phyloP scores from a whole-genome alignment of 2,329 filamentous ascomycete genomes.

The Mollisiaceae sp. region DNA sequence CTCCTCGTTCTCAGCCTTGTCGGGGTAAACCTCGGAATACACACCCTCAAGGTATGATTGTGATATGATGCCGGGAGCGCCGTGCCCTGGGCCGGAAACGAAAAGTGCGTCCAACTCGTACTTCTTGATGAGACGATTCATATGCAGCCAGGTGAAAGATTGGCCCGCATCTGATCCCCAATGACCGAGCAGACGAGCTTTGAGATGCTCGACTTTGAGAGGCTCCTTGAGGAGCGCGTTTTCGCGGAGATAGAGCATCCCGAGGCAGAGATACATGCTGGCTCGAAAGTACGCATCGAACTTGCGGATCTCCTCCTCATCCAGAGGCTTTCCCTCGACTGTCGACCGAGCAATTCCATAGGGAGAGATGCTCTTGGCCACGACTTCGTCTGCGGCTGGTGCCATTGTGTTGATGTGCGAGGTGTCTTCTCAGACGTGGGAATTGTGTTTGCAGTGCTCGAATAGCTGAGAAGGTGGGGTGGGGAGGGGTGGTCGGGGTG shows the following conservation, averaged over 20 bases:
- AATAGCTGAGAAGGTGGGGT: conserved; percentile 6
- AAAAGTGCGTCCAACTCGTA: conserved; percentile 75
- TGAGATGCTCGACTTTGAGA: conserved; percentile 71
- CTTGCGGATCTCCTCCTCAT: conserved; percentile 67
- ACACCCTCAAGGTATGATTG: conserved; percentile 80
- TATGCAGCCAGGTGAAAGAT: conserved; percentile 81
- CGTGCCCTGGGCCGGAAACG: conserved; percentile 78
- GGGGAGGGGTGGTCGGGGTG: background rate
- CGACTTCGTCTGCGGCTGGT: conserved; percentile 39
- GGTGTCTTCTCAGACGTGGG: conserved; percentile 8
- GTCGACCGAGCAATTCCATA: conserved; percentile 71
- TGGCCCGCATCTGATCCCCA: conserved; percentile 83
- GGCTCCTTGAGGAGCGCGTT: conserved; percentile 76
- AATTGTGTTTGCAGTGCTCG: conserved; percentile 8
- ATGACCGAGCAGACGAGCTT: conserved; percentile 75
- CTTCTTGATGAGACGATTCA: conserved; percentile 83
- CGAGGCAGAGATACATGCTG: conserved; percentile 75
- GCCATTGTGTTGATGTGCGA: conserved; percentile 28
- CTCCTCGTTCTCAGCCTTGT: conserved; percentile 70
- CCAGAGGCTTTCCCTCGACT: conserved; percentile 64
- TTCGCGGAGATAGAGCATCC: conserved; percentile 79
- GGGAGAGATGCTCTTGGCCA: conserved; percentile 63
- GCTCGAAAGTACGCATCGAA: conserved; percentile 77
- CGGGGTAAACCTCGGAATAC: conserved; percentile 78
- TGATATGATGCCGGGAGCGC: conserved; percentile 76